These are phyloP conservation scores for Epichloe hybrida DNA, from an alignment of 2,329 filamentous ascomycete genomes.

Conservation along the genomic window DNA sequence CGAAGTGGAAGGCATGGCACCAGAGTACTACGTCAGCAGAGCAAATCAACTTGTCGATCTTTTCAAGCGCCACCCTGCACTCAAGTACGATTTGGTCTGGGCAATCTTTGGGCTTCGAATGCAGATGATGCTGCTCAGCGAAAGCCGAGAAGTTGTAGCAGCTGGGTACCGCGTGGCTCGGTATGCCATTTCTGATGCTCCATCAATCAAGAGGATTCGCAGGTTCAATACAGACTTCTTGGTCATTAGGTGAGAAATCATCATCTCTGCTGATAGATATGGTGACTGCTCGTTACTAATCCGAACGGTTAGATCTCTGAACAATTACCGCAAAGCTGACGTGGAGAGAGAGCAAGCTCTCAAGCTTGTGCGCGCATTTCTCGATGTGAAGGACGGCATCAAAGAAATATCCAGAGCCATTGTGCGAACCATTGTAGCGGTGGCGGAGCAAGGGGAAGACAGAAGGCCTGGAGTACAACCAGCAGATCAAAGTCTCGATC, in stretches of 20 bases:
- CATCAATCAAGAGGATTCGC: constrained; percentile 79
- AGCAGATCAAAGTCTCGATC: constrained; percentile 64
- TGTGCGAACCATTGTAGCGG: constrained; percentile 76
- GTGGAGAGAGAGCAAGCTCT: constrained; percentile 93
- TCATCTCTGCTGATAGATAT: not conserved
- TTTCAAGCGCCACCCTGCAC: constrained; percentile 82
- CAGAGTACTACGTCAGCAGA: constrained; percentile 89
- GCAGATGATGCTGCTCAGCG: constrained; percentile 90
- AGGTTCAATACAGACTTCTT: constrained; percentile 82
- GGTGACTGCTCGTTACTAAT: constrained; percentile 1
- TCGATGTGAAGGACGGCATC: constrained; percentile 89
- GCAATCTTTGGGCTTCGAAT: constrained; percentile 85
- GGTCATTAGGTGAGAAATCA: constrained; percentile 44
- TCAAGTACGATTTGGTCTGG: constrained; percentile 97
- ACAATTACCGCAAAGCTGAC: constrained; percentile 93
- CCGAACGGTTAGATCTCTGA: constrained; percentile 48
- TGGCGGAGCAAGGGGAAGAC: constrained; percentile 81
- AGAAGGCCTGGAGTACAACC: constrained; percentile 60
- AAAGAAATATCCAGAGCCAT: constrained; percentile 77
- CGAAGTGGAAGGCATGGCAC: constrained; percentile 73
- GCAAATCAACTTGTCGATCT: constrained; percentile 89
- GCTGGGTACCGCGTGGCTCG: constrained; percentile 87
- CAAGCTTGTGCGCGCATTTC: constrained; percentile 88
- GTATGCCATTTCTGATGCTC: constrained; percentile 85
- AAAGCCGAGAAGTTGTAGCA: constrained; percentile 89